A percentile compares a stretch with the other conserved stretches of the same genome.
phyloP scores from a whole-genome alignment of 768 basidiomycete genomes.

The Royoungia palumana region DNA sequence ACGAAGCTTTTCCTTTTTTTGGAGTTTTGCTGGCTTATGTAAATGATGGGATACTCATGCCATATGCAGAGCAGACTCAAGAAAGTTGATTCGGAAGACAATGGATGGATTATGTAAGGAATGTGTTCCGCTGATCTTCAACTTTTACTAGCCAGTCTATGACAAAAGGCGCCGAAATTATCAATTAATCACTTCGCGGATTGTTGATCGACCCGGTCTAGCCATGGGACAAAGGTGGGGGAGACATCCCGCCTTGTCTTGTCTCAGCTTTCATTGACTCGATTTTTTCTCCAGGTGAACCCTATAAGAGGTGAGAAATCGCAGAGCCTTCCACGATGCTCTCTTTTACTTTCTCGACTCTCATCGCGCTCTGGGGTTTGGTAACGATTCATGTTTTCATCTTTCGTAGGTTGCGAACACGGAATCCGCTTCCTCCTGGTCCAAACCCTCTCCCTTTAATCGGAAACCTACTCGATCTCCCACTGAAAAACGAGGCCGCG shows the following conservation, averaged over 20 bases:
- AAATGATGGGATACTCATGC: too few species aligned
- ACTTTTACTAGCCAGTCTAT: too few species aligned
- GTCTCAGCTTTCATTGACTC: not conserved
- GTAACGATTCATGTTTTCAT: slow-evolving; percentile 17
- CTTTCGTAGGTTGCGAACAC: slow-evolving; percentile 10
- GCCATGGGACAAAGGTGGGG: slow-evolving; percentile 5
- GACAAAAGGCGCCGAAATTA: slow-evolving; percentile 7
- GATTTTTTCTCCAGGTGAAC: slow-evolving; percentile 13
- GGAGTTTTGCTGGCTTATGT: too few species aligned
- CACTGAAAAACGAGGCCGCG: slow-evolving; percentile 35
- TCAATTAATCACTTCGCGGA: not conserved
- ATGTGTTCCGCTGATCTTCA: too few species aligned
- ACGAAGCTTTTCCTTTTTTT: too few species aligned
- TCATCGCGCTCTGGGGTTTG: slow-evolving; percentile 22
- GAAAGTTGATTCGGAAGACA: too few species aligned
- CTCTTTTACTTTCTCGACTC: slow-evolving; percentile 9
- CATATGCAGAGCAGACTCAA: too few species aligned
- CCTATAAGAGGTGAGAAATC: slow-evolving; percentile 19
- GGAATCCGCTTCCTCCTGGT: slow-evolving; percentile 50
- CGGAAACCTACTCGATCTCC: slow-evolving; percentile 51
- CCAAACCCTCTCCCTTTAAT: slow-evolving; percentile 50
- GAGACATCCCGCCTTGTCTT: slow-evolving; percentile 15
- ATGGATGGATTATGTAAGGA: too few species aligned
- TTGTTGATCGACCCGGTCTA: not conserved
- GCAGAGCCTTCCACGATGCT: slow-evolving; percentile 13